Conservation (phyloP, 371 early-diverging fungal species). For the Actinomortierella wolfii region DNA sequence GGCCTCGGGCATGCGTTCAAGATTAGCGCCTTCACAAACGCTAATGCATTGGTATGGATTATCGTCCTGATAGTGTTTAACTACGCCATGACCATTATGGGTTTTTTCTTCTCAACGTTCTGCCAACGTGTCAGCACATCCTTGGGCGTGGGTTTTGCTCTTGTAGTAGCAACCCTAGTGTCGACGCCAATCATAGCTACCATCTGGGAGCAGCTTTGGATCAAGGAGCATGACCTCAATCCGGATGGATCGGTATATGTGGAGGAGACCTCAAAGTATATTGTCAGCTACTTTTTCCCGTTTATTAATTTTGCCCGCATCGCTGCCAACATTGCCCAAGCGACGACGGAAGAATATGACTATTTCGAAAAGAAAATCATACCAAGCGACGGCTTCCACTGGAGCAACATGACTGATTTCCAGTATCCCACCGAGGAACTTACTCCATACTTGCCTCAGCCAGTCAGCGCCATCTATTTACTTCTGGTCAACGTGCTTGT, state of each 20-base stretch:
- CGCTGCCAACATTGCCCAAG: slow-evolving; percentile 22
- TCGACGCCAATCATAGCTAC: slow-evolving; percentile 11
- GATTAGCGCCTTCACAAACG: slow-evolving; percentile 60
- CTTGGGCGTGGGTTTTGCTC: slow-evolving; percentile 51
- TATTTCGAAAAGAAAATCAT: slow-evolving; percentile 23
- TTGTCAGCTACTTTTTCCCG: slow-evolving; percentile 20
- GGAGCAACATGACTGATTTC: slow-evolving; percentile 13
- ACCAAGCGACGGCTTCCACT: slow-evolving; percentile 37
- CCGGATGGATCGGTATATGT: slow-evolving; percentile 50
- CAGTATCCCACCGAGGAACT: slow-evolving; percentile 20
- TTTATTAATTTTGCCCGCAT: slow-evolving; percentile 35
- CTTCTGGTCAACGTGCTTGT: slow-evolving; percentile 52
- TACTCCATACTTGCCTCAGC: slow-evolving; percentile 51
- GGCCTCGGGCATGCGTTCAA: slow-evolving; percentile 59
- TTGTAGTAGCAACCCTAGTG: slow-evolving; percentile 31
- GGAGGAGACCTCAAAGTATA: slow-evolving; percentile 33
- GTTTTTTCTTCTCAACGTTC: slow-evolving; percentile 65
- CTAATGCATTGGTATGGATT: slow-evolving; percentile 55
- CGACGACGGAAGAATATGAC: slow-evolving; percentile 25
- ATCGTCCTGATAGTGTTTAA: slow-evolving; percentile 68
- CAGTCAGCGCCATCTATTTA: slow-evolving; percentile 52
- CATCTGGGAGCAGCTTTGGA: slow-evolving; percentile 18
- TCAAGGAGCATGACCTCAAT: slow-evolving; percentile 16
- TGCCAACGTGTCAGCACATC: slow-evolving; percentile 42
- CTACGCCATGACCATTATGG: slow-evolving; percentile 67